phyloP scores from a whole-genome alignment of 2,329 filamentous ascomycete genomes.

The Phyllosticta paracitricarpa region DNA sequence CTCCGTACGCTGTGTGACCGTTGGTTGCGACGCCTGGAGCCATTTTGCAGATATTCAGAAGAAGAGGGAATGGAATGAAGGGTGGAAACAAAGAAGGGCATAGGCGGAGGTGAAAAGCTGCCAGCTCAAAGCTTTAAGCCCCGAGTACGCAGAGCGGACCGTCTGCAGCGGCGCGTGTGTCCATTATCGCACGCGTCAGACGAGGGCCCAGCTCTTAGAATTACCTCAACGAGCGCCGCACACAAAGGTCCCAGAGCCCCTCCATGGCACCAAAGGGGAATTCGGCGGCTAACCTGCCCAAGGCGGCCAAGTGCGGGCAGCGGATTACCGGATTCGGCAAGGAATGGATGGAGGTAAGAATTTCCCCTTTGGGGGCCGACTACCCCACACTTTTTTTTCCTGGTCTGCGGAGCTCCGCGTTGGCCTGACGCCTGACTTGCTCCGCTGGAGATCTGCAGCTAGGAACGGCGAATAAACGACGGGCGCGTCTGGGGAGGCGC shows the following conservation, averaged over 20 bases:
- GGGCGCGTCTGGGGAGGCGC: background rate
- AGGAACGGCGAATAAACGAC: background rate
- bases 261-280: background rate
- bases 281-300: background rate
- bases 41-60: background rate
- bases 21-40: background rate
- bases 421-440: background rate
- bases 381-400: background rate
- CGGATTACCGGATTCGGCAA: background rate
- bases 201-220: background rate
- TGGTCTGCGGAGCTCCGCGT: background rate
- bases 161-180: background rate
- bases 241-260: background rate
- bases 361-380: background rate
- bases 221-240: background rate
- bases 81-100: background rate
- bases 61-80: background rate
- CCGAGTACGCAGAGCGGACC: background rate
- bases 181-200: background rate
- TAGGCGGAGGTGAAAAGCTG: background rate
- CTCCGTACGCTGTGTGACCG: constrained; percentile 17
- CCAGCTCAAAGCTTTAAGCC: background rate
- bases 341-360: background rate
- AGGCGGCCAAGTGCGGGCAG: background rate
- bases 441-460: background rate